Percentiles rank a stretch among this genome's conserved stretches.
phyloP scores from a whole-genome alignment of 352 stramenopile genomes.

The Saprolegnia parasitica region DNA sequence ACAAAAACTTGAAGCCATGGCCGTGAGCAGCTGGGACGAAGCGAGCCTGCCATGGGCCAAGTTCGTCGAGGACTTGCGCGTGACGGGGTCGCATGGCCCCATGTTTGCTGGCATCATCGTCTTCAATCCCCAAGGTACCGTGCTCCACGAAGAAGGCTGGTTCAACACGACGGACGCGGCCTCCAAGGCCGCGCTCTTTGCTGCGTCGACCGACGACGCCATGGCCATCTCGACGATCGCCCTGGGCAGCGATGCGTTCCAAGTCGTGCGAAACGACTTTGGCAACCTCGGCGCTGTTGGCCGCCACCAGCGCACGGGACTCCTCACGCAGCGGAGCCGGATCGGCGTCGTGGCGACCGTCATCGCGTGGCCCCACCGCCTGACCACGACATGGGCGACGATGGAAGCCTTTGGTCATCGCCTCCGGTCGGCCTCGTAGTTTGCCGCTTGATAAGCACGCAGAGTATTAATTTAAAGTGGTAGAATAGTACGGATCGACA shows the following conservation, averaged over 20 bases:
- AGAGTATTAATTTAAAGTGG: slow-evolving; percentile 8
- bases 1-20: too few relatives aligned
- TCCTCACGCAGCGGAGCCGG: slow-evolving; percentile 12
- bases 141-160: slow-evolving; percentile 24
- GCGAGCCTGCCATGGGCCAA: background rate
- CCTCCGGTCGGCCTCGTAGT: background rate
- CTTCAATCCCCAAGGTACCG: slow-evolving; percentile 13
- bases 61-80: slow-evolving; percentile 19
- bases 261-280: slow-evolving; percentile 20
- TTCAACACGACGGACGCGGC: background rate
- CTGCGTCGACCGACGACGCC: slow-evolving; percentile 1
- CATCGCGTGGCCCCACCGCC: slow-evolving; percentile 5
- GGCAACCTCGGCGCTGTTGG: slow-evolving; percentile 23
- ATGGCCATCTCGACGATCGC: background rate
- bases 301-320: slow-evolving; percentile 3
- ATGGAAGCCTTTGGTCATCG: slow-evolving; percentile 13
- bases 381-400: background rate
- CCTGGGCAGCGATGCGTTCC: slow-evolving; percentile 9
- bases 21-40: too few relatives aligned
- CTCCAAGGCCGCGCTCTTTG: slow-evolving; percentile 1
- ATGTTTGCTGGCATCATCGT: slow-evolving; percentile 20
- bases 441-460: background rate
- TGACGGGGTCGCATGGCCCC: background rate
- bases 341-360: slow-evolving; percentile 3
- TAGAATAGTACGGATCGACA: background rate